These are phyloP conservation scores for Cornus controversa DNA, from an alignment of 148 eudicot genomes.

Conservation along the genomic window DNA sequence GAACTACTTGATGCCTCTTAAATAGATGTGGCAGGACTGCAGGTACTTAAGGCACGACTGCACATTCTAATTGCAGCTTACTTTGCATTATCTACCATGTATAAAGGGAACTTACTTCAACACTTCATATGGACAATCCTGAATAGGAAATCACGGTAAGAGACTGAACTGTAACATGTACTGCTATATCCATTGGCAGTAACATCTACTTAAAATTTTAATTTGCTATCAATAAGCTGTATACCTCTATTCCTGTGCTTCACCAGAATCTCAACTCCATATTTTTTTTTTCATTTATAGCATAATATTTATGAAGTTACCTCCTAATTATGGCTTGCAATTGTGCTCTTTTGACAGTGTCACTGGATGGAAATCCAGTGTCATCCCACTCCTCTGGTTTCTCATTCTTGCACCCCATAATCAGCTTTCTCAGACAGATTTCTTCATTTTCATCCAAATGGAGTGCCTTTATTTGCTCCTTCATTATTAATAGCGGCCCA, in stretches of 20 bases:
- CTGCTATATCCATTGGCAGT: not conserved
- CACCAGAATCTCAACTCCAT: not conserved
- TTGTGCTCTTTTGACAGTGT: conserved; percentile 75
- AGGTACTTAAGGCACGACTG: too few species aligned
- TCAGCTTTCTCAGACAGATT: conserved; percentile 46
- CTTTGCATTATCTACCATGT: too few species aligned
- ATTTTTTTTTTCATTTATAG: not conserved
- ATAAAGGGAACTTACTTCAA: too few species aligned
- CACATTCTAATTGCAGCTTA: too few species aligned
- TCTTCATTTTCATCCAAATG: conserved; percentile 58
- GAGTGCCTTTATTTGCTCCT: conserved; percentile 73
- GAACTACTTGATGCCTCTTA: not conserved
- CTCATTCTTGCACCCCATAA: conserved; percentile 56
- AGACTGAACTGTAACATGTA: not conserved
- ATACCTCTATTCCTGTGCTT: not conserved
- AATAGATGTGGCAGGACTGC: too few species aligned
- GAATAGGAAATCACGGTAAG: not conserved
- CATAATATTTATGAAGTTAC: conserved; percentile 21
- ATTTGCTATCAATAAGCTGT: not conserved
- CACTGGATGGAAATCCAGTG: conserved; percentile 62
- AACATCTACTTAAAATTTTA: not conserved
- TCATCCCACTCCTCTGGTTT: conserved; percentile 80
- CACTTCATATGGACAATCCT: too few species aligned
- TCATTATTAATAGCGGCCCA: conserved; percentile 68
- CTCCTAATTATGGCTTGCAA: conserved; percentile 75